These are phyloP conservation scores for Solanum virginianum DNA, from an alignment of 257 asterid species.

Conservation along the genomic window DNA sequence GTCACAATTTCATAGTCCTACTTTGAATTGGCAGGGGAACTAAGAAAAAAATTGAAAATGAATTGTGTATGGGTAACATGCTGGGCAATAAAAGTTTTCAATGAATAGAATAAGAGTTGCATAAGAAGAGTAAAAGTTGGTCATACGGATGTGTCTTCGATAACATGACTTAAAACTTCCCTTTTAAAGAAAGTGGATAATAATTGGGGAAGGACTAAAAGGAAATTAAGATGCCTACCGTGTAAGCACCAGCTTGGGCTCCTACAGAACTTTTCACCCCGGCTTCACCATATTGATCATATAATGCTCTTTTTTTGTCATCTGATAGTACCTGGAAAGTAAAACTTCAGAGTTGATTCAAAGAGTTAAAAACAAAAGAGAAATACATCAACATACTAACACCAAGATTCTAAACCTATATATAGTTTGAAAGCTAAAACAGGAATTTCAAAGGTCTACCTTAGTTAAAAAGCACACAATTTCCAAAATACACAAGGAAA, in stretches of 20 bases:
- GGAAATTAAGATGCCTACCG: slow-evolving; percentile 36
- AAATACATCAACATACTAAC: background rate
- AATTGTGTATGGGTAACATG: background rate
- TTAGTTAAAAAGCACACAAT: background rate
- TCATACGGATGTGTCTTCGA: background rate
- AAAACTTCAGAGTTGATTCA: slow-evolving; percentile 27
- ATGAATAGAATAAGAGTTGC: background rate
- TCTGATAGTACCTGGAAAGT: slow-evolving; percentile 93
- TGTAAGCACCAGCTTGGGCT: slow-evolving; percentile 68
- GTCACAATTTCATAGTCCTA: background rate
- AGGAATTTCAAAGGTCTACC: background rate
- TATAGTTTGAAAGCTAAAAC: background rate
- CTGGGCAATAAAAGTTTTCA: background rate
- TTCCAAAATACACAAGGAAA: background rate
- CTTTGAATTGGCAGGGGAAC: background rate
- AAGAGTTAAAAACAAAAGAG: background rate
- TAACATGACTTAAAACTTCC: background rate
- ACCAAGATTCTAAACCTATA: background rate
- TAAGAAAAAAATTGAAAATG: background rate
- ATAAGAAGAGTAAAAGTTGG: background rate
- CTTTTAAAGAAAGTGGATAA: background rate
- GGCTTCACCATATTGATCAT: slow-evolving; percentile 97
- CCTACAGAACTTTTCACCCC: slow-evolving; percentile 84
- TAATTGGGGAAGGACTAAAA: background rate
- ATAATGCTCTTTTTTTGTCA: slow-evolving; percentile 89